Evolutionary conservation across 306 rosid species (phyloP), one percentile per base, ranked within the genome.

Genomic region (Ziziphus jujuba): DNA sequence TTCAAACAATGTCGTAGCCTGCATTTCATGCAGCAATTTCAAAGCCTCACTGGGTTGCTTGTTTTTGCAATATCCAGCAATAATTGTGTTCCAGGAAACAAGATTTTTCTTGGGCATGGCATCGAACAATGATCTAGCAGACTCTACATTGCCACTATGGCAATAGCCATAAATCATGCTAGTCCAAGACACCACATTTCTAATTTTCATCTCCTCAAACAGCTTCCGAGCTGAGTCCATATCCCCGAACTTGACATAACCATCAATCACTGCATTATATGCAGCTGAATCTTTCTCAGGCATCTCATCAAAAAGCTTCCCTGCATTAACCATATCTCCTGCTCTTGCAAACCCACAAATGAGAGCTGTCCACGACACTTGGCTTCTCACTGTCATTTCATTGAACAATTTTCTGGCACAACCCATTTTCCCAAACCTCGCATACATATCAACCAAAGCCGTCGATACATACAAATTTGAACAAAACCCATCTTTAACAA

Each of bases 71-170:
- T 87, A 86, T 0, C 97, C 97, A 20, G 81, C 77, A 25, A 90
- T 85, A 95, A 90, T 87, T 36, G 87, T 81, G 70, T 85, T 90
- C 90, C 95, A 85, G 62, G 83, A 82, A 69, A 76, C 67, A 57
- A 80, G 52, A 34, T 87, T 87, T 83, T 84, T 90, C 66, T 80
- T 80, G 0, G 91, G 82, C 88, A 85, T 82, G 47, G 63, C 62
- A 67, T 85, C 92, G 75, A 90, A 90, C 56, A 90, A 56, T 20
- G 61, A 72, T 72, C 80, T 80, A 56, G 92, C 92, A 15, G 71
- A 69, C 9, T 67, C 77, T 47, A 85, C 65, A 61, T 85, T 76
- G 62, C 87, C 84, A 11, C 49, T 49, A 15, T 51, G 69, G 59
- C 87, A 85, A 78, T 85, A 90, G 15, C 90, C 95, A 40, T 63